These are phyloP conservation scores for Melianthus villosus DNA, from an alignment of 441 rosid genomes.

Conservation along the genomic window DNA sequence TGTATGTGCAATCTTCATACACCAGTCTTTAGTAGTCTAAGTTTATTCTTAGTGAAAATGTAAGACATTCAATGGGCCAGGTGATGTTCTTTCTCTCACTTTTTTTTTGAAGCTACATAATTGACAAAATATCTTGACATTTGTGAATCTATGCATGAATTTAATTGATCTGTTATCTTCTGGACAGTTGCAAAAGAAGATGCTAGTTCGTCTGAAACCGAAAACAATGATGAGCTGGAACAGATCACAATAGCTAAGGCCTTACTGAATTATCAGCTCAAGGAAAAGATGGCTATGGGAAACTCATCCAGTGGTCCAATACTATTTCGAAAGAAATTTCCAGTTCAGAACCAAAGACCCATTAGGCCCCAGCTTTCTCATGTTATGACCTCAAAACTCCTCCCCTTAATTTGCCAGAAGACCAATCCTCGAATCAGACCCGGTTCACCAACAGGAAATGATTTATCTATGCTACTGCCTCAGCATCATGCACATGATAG, in stretches of 20 bases:
- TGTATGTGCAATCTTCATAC: too few species aligned
- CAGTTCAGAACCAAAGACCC: conserved; percentile 50
- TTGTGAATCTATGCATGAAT: not conserved
- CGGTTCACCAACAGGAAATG: conserved; percentile 15
- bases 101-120: too few species aligned
- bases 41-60: too few species aligned
- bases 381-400: conserved; percentile 65
- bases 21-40: too few species aligned
- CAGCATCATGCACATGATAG: conserved; percentile 27
- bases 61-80: too few species aligned
- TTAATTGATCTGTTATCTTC: conserved; percentile 5
- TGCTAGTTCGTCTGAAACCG: conserved; percentile 57
- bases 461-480: conserved; percentile 11
- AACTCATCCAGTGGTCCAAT: conserved; percentile 37
- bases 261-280: conserved; percentile 42
- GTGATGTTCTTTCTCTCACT: too few species aligned
- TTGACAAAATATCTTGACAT: too few species aligned
- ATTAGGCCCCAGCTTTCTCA: conserved; percentile 65
- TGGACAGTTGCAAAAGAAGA: conserved; percentile 84
- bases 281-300: conserved; percentile 57
- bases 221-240: conserved; percentile 72
- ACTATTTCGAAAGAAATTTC: conserved; percentile 53
- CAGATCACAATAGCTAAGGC: conserved; percentile 82
- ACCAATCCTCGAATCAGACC: conserved; percentile 41
- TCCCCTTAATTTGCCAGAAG: conserved; percentile 66